Conservation (phyloP, 1,284 basidiomycete species). For the Naganishia cerealis region DNA sequence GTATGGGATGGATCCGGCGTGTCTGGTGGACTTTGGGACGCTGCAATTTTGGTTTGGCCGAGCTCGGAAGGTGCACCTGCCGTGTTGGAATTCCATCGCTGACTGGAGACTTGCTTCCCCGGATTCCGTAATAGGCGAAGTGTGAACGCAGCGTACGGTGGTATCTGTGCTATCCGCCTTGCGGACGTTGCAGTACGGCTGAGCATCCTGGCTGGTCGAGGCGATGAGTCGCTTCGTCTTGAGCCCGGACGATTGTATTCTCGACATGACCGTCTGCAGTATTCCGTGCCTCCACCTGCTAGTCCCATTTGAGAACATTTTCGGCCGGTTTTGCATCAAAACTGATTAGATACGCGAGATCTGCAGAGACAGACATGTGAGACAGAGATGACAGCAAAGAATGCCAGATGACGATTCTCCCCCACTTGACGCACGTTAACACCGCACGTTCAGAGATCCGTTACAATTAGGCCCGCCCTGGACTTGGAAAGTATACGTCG, state of each 20-base stretch:
- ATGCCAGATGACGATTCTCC: background rate
- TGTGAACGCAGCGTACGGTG: background rate
- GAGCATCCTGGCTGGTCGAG: background rate
- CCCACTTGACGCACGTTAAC: background rate
- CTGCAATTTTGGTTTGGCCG: background rate
- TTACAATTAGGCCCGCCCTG: too few relatives aligned
- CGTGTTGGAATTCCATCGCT: conserved; percentile 4
- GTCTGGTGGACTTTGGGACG: background rate
- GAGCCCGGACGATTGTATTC: too few relatives aligned
- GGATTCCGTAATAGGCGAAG: background rate
- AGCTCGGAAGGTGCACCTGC: background rate
- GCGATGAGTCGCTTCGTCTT: background rate
- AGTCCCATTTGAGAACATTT: background rate
- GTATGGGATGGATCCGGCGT: conserved; percentile 1
- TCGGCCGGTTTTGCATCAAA: background rate
- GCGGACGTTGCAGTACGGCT: background rate
- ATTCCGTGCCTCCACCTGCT: background rate
- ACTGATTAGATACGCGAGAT: conserved; percentile 2
- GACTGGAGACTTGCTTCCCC: background rate
- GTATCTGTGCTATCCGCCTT: background rate
- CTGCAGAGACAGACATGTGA: background rate
- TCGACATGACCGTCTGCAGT: background rate
- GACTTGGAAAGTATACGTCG: too few relatives aligned
- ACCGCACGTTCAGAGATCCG: background rate
- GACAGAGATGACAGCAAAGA: background rate